Evolutionary conservation across 2,329 filamentous ascomycete genomes (phyloP).

Genomic region (Phialemonium atrogriseum): DNA sequence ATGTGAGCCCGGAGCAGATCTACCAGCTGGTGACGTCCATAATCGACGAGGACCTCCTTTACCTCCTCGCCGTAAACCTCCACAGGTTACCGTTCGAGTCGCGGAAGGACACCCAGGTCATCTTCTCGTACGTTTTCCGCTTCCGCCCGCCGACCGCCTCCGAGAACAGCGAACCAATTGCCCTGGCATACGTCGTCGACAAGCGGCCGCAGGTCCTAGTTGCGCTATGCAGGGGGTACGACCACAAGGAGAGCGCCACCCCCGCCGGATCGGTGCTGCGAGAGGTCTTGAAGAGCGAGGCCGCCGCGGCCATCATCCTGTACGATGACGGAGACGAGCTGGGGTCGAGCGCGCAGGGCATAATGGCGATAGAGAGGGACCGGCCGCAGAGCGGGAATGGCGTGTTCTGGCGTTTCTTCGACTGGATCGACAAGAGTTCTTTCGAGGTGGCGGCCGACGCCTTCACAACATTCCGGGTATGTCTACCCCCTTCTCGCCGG

Average conservation of each 20-base stretch:
- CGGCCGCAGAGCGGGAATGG: slow-evolving; percentile 69
- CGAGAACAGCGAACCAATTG: slow-evolving; percentile 66
- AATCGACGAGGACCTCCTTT: slow-evolving; percentile 83
- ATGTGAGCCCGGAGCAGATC: slow-evolving; percentile 80
- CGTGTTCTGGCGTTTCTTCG: slow-evolving; percentile 94
- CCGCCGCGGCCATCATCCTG: slow-evolving; percentile 80
- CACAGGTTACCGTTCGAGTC: slow-evolving; percentile 89
- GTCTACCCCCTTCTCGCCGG: not conserved
- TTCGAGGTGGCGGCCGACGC: slow-evolving; percentile 97
- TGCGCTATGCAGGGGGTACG: slow-evolving; percentile 82
- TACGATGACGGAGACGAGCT: slow-evolving; percentile 76
- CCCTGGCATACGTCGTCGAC: slow-evolving; percentile 81
- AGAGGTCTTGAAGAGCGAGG: slow-evolving; percentile 83
- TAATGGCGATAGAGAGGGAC: slow-evolving; percentile 70
- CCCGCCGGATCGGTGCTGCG: slow-evolving; percentile 83
- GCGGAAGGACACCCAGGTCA: slow-evolving; percentile 89
- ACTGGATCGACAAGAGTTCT: slow-evolving; percentile 92
- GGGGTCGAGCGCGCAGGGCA: slow-evolving; percentile 65
- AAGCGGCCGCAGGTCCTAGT: slow-evolving; percentile 80
- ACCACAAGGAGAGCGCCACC: slow-evolving; percentile 83
- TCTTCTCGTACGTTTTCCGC: slow-evolving; percentile 90
- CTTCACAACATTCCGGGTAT: slow-evolving; percentile 91
- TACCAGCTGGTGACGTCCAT: slow-evolving; percentile 77
- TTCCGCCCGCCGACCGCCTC: slow-evolving; percentile 67
- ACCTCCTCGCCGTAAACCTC: slow-evolving; percentile 73